Percentiles rank a stretch among this genome's conserved stretches.
phyloP scores from a whole-genome alignment of 2,329 filamentous ascomycete genomes.

The Aspergillus fumigatus region DNA sequence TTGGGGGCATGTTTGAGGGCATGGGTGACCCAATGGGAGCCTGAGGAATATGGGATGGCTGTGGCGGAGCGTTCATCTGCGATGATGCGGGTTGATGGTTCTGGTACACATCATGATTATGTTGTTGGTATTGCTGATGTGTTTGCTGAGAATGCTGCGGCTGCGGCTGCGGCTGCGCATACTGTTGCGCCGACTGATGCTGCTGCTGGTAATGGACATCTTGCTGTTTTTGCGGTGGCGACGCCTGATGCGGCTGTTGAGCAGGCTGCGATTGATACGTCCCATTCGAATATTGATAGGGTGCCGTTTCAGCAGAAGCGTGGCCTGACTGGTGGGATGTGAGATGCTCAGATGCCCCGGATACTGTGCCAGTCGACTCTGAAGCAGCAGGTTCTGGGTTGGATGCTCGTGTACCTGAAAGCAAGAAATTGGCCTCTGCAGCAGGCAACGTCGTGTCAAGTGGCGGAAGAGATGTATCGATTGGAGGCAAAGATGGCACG shows the following conservation, averaged over 20 bases:
- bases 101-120: constrained; percentile 31
- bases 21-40: constrained; percentile 50
- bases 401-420: constrained; percentile 14
- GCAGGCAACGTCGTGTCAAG: constrained; percentile 22
- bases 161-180: constrained; percentile 22
- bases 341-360: background rate
- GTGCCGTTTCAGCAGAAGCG: constrained; percentile 1
- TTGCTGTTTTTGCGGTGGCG: constrained; percentile 20
- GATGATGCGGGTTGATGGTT: constrained; percentile 18
- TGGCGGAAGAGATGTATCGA: constrained; percentile 26
- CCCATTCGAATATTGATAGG: constrained; percentile 13
- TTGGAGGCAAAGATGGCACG: constrained; percentile 24
- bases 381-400: constrained; percentile 1
- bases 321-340: constrained; percentile 9
- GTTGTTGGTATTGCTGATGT: constrained; percentile 26
- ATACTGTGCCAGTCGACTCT: constrained; percentile 1
- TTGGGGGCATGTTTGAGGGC: constrained; percentile 44
- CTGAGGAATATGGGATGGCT: constrained; percentile 33
- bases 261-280: constrained; percentile 8
- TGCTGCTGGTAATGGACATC: constrained; percentile 38
- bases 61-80: constrained; percentile 20
- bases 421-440: constrained; percentile 13
- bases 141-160: constrained; percentile 26
- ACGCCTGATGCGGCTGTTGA: constrained; percentile 27
- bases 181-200: constrained; percentile 32